Evolutionary conservation across 306 rosid species (phyloP), one percentile per base, ranked within the genome.

Genomic region (Pyrus bretschneideri): DNA sequence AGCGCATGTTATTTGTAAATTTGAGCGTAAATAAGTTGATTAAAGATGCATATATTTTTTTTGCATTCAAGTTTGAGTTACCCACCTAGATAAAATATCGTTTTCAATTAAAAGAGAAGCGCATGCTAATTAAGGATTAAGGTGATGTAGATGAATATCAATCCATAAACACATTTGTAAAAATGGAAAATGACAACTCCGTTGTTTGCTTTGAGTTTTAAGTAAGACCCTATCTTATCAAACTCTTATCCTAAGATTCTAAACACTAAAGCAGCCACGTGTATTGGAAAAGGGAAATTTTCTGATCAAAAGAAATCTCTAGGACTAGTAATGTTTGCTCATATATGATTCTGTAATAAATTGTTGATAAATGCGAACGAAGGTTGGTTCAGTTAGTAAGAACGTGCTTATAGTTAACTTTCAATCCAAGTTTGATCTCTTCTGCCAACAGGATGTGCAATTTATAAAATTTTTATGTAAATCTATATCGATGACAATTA

Each of bases 301-400:
- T 45, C 67, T 13, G 35, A 29, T 69, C 76, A 78, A 82, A 84
- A 80, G 87, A 25, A 86, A 86, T 74, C 79, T 15, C 89, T 75
- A 25, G 82, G 82, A 86, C 66, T 75, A 76, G 89, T 38, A 85
- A 85, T 30, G 72, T 81, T 76, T 65, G 73, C 86, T 76, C 81
- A 84, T 21, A 81, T 79, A 67, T 88, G 73, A 81, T 73, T 21
- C 11, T 78, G 85, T 90, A 89, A 79, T 83, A 81, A 87, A 87
- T 86, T 66, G 44, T 64, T 19, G 82, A 88, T 84, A 79, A 80
- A 35, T 78, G 42, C 40, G 2, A 35, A 6, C 40, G 9, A 35
- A 35, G 9, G 40, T 35, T 35, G 2, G 40, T 35, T 35, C 40
- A 6, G 40, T 35, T 35, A 35, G 40, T 35, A 35, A 35, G 9